Base-by-base conservation (phyloP, 768 basidiomycete genomes). In the Psilocybe subaeruginosa region DNA sequence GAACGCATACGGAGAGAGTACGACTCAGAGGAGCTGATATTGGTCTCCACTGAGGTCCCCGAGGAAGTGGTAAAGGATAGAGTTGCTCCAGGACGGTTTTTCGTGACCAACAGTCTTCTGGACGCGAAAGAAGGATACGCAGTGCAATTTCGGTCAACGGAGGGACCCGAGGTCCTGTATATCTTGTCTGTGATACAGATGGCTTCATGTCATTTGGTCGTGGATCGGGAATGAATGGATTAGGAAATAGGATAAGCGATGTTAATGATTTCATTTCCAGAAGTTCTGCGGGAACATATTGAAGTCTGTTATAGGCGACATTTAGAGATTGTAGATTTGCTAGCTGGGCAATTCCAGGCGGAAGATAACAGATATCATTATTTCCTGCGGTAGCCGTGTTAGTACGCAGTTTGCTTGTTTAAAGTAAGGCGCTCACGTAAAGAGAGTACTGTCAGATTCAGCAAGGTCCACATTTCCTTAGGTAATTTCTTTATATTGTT, bases 201-300 rank as follows among this genome's bases (percentile, higher is more conserved):
- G 68, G 66, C 8, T 54, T 64, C 5, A 53, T 53, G 23, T 53
- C 12, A 39, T 39, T 59, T 23, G 60, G 43, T 19, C 56, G 57
- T 23, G 72, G 76, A 37, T 64, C 60, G 16, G 61, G 55, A 5
- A 84, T 61, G 72, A 90, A 92, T 0, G 83, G 89, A 63, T 93
- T 92, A 0, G 85, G 86, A 41, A 82, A 70, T 2, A 91, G 68
- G 17, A 68, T 64, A 4, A 91, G 73, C 8, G 69, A 76, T 17
- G 68, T 68, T 1, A 91, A 75, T 27, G 64, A 70, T n/a, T 70
- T 76, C 82, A 90, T 85, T 31, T 73, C 68, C n/a, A 80, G 70
- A 69, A 92, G 80, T 68, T 92, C 89, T 6, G 86, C 80, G 12
- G 91, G 91, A 0, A 92, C 71, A 70, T 82, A 89, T 57, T 70